Evolutionary conservation across 192 early-diverging fungal genomes (phyloP), one percentile per base, ranked within the genome.

Genomic region (Polychytrium aggregatum): DNA sequence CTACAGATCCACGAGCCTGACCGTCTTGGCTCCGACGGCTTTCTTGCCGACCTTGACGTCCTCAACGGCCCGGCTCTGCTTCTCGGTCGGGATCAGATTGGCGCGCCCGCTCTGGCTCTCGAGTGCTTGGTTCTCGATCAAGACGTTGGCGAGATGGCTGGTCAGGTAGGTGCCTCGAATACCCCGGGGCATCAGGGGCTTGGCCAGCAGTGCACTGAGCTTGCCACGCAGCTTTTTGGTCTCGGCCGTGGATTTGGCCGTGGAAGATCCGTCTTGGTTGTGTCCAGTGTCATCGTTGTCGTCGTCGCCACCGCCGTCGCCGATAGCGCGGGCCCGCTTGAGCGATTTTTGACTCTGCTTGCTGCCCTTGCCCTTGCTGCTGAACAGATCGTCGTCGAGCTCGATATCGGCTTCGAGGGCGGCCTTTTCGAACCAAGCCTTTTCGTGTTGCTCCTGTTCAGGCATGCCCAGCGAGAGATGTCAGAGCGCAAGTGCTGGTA

Each of bases 351-450:
- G 8, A 36, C 35, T 36, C 17, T 3, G 16, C 39, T 40, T 33
- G 4, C 11, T 33, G 31, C 31, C 31, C 31, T 33, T 33, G 6
- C 11, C 11, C 31, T 33, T 33, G 31, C 11, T 33, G 39, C 17
- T 22, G 39, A 40, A 16, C 3, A 46, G 40, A 26, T 87, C 83
- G 40, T 82, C 84, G 59, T 87, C 84, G 14, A 89, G 62, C 31
- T 83, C 78, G 30, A 93, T 74, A 38, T 84, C 90, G 53, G 86
- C 59, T 44, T 86, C 87, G 43, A 79, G 67, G 0, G 90, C 90
- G 27, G 78, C 78, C 45, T 85, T 84, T 44, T 74, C 65, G 59
- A 84, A 72, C 88, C 90, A 90, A 46, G 78, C 77, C 18, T 69
- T 60, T 33, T 90, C 77, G 56, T 76, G 65, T 49, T 51, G 38